These are phyloP conservation scores for Clarkia xantiana DNA, from an alignment of 345 rosid species.

Conservation along the genomic window DNA sequence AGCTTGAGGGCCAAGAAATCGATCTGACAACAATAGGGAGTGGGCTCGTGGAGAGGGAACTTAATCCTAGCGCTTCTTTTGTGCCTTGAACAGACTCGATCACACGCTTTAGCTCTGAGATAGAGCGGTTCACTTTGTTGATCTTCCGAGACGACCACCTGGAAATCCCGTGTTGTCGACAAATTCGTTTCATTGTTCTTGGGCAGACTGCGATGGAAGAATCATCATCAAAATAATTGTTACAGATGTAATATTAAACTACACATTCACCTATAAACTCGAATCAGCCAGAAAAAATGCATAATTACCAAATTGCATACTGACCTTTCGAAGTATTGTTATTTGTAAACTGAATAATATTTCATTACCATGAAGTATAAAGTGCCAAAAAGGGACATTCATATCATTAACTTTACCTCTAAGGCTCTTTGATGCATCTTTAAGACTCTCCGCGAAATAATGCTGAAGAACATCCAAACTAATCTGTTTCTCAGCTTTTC, in stretches of 20 bases:
- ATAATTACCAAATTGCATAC: too few species aligned
- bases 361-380: too few species aligned
- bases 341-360: conserved; percentile 7
- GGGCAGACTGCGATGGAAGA: conserved; percentile 63
- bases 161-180: conserved; percentile 93
- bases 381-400: too few species aligned
- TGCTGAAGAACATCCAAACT: conserved; percentile 84
- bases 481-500: conserved; percentile 81
- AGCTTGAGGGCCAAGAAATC: conserved; percentile 51
- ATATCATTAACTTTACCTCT: conserved; percentile 51
- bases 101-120: conserved; percentile 62
- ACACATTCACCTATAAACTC: too few species aligned
- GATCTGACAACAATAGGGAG: conserved; percentile 43
- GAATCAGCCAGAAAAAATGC: too few species aligned
- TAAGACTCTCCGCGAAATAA: conserved; percentile 77
- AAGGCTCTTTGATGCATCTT: conserved; percentile 93
- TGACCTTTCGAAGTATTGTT: too few species aligned
- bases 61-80: conserved; percentile 48
- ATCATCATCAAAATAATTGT: conserved; percentile 1
- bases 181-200: conserved; percentile 95
- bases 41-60: conserved; percentile 40
- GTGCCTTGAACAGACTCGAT: conserved; percentile 82
- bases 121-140: conserved; percentile 87
- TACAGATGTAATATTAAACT: too few species aligned
- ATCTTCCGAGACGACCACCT: conserved; percentile 98